Evolutionary conservation across 169 alveolate species (phyloP), one percentile per base, ranked within the genome.

Genomic region (Toxoplasma gondii): DNA sequence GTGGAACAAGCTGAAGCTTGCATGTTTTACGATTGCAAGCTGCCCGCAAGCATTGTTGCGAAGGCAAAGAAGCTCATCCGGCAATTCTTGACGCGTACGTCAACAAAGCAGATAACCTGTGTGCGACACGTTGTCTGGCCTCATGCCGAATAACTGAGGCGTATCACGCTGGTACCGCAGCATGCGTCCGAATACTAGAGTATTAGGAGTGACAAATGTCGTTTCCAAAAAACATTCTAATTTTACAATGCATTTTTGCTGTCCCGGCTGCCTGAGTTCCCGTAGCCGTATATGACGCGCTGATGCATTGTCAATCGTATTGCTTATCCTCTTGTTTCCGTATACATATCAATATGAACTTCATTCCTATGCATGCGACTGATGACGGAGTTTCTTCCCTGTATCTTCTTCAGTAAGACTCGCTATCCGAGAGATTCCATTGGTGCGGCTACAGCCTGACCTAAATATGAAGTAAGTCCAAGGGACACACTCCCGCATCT

Each of bases 1-100:
- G 67, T 82, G 34, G 90, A 82, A 41, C 49, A 82, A 31, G 90
- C 90, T 5, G 90, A 82, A 24, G 64, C 90, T 12, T 82, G 90
- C 90, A 9, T 82, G 19, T 82, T 82, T 7, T 82, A 82, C 17
- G 90, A 82, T 41, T 82, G 90, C 67, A 82, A 82, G 67, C 67
- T 82, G 69, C 90, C 90, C 16, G 67, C n/a, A 41, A 31, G 38
- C 41, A 29, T 82, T 31, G 90, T 82, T 24, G 90, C 34, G 38
- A 43, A 39, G 69, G 90, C 90, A 31, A 82, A 82, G 36, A 82
- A 19, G 67, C 67, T 82, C 39, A 82, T 82, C 34, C 31, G 67
- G 38, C 90, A 82, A 45, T 82, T 43, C 67, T 29, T 82, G 49
- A 82, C 10, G 67, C 5, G 90, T 82, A 41, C 24, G 90, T 34